phyloP scores from a whole-genome alignment of 192 early-diverging fungal genomes.

The Podochytrium sp. region DNA sequence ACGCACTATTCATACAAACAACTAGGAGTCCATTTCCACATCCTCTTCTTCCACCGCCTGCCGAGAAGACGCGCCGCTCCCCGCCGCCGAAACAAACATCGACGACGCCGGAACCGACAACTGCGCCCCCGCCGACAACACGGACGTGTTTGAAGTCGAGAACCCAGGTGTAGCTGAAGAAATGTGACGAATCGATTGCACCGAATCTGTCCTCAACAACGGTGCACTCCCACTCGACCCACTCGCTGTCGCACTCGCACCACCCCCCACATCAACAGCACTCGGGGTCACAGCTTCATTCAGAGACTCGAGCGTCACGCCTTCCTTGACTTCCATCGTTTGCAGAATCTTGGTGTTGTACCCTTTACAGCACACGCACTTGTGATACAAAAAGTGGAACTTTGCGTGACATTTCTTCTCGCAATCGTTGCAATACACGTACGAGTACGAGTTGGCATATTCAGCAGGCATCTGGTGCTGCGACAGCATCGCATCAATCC shows the following conservation, averaged over 20 bases:
- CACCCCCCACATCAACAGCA: not conserved
- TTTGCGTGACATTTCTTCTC: slow-evolving; percentile 80
- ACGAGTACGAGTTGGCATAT: slow-evolving; percentile 72
- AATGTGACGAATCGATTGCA: slow-evolving; percentile 31
- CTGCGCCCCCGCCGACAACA: slow-evolving; percentile 20
- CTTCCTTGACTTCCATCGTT: slow-evolving; percentile 50
- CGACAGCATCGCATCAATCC: slow-evolving; percentile 80
- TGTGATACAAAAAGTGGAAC: slow-evolving; percentile 97
- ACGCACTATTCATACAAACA: not conserved
- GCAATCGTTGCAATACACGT: slow-evolving; percentile 95
- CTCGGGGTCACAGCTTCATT: slow-evolving; percentile 16
- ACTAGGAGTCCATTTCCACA: not conserved
- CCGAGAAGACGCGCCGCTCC: not conserved
- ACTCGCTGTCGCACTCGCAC: not conserved
- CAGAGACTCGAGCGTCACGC: slow-evolving; percentile 14
- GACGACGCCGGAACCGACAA: not conserved
- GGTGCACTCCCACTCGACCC: not conserved
- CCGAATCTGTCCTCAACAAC: not conserved
- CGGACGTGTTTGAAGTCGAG: slow-evolving; percentile 21
- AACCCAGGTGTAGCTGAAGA: slow-evolving; percentile 28
- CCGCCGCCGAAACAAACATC: not conserved
- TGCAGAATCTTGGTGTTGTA: slow-evolving; percentile 88
- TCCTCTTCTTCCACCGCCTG: not conserved
- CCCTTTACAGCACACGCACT: slow-evolving; percentile 81
- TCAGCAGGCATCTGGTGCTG: slow-evolving; percentile 89